Evolutionary conservation across 2,329 filamentous ascomycete genomes (phyloP), one percentile per base, ranked within the genome.

Genomic region (Aspergillus calidoustus): DNA sequence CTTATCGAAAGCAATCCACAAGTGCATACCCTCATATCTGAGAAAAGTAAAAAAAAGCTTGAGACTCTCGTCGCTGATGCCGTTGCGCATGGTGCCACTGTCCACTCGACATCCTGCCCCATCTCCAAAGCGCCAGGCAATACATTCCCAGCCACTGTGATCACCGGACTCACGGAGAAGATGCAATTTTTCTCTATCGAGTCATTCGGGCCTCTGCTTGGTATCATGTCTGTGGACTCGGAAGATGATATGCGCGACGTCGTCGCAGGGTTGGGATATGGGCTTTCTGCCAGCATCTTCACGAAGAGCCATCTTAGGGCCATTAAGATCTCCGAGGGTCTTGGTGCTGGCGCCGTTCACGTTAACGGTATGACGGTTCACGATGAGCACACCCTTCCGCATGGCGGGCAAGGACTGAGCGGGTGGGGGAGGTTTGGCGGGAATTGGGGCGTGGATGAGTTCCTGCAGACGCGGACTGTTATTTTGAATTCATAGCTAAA

Each of bases 321-420:
- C 6, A 57, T 74, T 17, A 65, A 67, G 44, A 61, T 75, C 46
- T 71, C 68, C 0, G 54, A 60, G 13, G 54, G 67, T 30, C 46
- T 73, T 46, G 64, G 68, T n/a, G 67, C 65, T 43, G 71, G 73
- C 0, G 67, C 71, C 13, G 68, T 74, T 1, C 71, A 73, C 59
- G 63, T 73, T 11, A 74, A 74, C 23, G 59, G 51, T 13, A 70
- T 68, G 46, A 70, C 61, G 31, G 66, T 71, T 2, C 72, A 71
- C 54, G 64, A 66, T 50, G 64, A 67, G 34, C 48, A 81, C 7
- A 76, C 74, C 0, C 73, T 89, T 62, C 87, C 87, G 0, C 87
- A 90, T 70, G 88, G 88, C 13, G 88, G 88, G 3, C 79, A 79
- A 47, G 89, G 89, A 74, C 72, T 79, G 2, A 87, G 84, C 53